Percentiles rank a stretch among this genome's conserved stretches.
Evolutionary conservation across 2,329 filamentous ascomycete species (phyloP).

Genomic region (Neofusicoccum kwambonambiense): DNA sequence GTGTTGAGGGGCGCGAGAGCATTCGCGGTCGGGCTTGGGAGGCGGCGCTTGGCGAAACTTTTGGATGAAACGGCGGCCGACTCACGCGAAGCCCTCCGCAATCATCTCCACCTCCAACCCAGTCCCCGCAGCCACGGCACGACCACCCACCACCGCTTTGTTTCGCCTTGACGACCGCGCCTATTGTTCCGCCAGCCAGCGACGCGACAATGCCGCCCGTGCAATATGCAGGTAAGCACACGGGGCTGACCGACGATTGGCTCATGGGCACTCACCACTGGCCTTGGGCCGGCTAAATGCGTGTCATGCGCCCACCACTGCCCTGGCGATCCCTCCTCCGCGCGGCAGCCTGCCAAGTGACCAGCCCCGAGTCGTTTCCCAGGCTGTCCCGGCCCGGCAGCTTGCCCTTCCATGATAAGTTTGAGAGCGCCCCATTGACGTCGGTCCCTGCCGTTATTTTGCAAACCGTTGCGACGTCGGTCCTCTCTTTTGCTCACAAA

Average conservation of each 20-base stretch:
- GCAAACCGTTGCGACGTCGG: not conserved
- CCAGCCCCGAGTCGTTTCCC: not conserved
- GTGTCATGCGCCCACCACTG: slow-evolving; percentile 1
- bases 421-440: slow-evolving; percentile 3
- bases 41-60: slow-evolving; percentile 10
- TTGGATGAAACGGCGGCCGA: slow-evolving; percentile 1
- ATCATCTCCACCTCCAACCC: not conserved
- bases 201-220: not conserved
- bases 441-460: slow-evolving; percentile 4
- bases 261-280: not conserved
- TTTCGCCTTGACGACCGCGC: not conserved
- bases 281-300: not conserved
- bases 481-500: not conserved
- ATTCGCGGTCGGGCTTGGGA: not conserved
- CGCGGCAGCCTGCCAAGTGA: not conserved
- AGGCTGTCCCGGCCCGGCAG: not conserved
- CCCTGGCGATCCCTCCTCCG: slow-evolving; percentile 3
- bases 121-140: not conserved
- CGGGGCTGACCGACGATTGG: not conserved
- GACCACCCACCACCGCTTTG: not conserved
- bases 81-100: not conserved
- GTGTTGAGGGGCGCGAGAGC: not conserved
- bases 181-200: not conserved
- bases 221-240: not conserved
- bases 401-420: not conserved